Evolutionary conservation across 2,329 filamentous ascomycete species (phyloP).

Genomic region (Arthrobotrys iridis): DNA sequence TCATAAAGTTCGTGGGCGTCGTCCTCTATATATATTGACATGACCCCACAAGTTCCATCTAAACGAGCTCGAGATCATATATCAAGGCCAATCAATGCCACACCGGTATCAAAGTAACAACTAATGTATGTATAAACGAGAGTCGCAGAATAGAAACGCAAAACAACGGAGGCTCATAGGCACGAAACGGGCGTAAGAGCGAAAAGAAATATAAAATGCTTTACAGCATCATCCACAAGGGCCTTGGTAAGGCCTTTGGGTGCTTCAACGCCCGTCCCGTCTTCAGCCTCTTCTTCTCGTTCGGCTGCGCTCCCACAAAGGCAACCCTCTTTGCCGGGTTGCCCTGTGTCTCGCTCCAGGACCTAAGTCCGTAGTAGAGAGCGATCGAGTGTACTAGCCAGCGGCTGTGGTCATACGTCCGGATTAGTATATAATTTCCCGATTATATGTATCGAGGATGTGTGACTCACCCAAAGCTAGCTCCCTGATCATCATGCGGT

Average conservation of each 20-base stretch:
- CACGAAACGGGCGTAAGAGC: not conserved
- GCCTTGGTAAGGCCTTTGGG: conserved; percentile 25
- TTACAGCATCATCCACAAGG: conserved; percentile 53
- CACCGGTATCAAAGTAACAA: no score
- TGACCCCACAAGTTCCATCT: no score
- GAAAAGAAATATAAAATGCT: not conserved
- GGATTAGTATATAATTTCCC: conserved; percentile 45
- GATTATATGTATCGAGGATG: not conserved
- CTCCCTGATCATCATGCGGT: conserved; percentile 76
- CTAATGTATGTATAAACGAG: not conserved
- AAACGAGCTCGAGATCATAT: not conserved
- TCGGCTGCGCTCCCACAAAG: conserved; percentile 71
- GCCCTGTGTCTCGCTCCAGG: conserved; percentile 79
- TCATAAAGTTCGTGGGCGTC: no score
- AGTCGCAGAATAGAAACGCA: not conserved
- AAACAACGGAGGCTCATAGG: not conserved
- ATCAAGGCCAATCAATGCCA: not conserved
- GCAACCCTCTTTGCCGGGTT: conserved; percentile 79
- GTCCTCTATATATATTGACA: no score
- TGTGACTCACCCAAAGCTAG: conserved; percentile 80
- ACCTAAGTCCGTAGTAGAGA: conserved; percentile 87
- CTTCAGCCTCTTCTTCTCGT: conserved; percentile 29
- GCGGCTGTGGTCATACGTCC: conserved; percentile 70
- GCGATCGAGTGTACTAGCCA: conserved; percentile 95
- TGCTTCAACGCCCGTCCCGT: conserved; percentile 34